Base-by-base conservation (phyloP, 345 rosid genomes). In the Gynandropsis gynandra region DNA sequence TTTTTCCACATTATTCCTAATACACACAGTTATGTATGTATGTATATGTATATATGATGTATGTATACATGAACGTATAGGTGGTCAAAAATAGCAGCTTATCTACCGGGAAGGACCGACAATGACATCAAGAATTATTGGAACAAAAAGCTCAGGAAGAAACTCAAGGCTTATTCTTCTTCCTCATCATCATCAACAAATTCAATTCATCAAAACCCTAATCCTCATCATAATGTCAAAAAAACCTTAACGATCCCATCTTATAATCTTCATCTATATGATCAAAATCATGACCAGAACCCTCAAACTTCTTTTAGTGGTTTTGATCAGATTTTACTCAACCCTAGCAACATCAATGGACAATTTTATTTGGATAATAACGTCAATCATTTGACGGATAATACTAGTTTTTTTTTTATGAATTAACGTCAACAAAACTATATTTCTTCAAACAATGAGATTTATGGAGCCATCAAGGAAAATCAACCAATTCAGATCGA, bases 11-110 rank as follows among this genome's bases (percentile, higher is more conserved):
- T 17, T 54, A 35, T 24, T 48, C 13, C 31, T 53, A 47, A 47
- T 31, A 43, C 5, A 47, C 39, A 29, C 17, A 42, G 5, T n/a
- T 8, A 42, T 8, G 5, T n/a, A 42, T 14, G 5, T 24, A 39
- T 7, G 11, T 13, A 54, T 32, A 16, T 40, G 56, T 16, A 8
- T 18, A 14, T 8, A 8, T 9, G 3, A 14, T 10, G 18, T 42
- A 13, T 42, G 10, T n/a, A 14, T 15, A 13, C 54, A 42, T 59
- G 50, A 48, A 64, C 61, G 58, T 65, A 66, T 76, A 89, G 97
- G 70, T 89, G 97, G 97, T 86, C 94, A 79, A 85, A 82, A 62
- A 89, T 89, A 60, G 97, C 97, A 51, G 93, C 83, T 77, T 95
- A 89, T 61, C 76, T 85, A 50, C 97, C 94, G 13, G 94, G 95